phyloP scores from a whole-genome alignment of 768 basidiomycete genomes.

The Pulveroboletus sp. region DNA sequence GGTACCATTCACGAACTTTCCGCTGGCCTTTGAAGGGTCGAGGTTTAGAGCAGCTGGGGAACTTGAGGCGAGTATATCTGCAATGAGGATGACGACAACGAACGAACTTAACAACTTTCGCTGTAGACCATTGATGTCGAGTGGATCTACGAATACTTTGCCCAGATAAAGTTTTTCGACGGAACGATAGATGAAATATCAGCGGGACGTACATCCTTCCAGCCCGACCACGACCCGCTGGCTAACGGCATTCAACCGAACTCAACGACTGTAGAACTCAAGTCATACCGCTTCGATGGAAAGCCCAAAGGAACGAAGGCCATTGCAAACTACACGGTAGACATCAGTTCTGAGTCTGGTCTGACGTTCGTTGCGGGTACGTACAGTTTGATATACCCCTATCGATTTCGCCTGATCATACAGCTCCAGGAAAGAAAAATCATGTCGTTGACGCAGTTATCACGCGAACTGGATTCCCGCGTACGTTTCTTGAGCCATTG shows the following conservation, averaged over 20 bases:
- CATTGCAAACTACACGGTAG: not conserved
- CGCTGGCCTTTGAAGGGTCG: slow-evolving; percentile 6
- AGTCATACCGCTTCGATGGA: too few species aligned
- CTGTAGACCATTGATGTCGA: not conserved
- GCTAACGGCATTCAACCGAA: not conserved
- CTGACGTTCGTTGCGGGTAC: slow-evolving; percentile 1
- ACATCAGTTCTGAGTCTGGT: not conserved
- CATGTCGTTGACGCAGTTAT: slow-evolving; percentile 1
- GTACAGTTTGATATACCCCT: not conserved
- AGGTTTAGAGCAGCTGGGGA: not conserved
- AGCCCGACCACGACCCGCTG: slow-evolving; percentile 6
- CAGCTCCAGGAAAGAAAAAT: not conserved
- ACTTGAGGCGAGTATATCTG: not conserved
- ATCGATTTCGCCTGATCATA: not conserved
- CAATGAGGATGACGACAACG: not conserved
- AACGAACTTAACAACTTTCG: not conserved
- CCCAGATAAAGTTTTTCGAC: slow-evolving; percentile 11
- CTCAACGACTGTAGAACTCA: not conserved
- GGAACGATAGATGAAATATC: slow-evolving; percentile 13
- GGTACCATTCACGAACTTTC: slow-evolving; percentile 22
- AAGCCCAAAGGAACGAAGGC: too few species aligned
- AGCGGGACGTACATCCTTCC: slow-evolving; percentile 18
- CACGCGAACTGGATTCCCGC: slow-evolving; percentile 13
- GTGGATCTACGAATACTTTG: slow-evolving; percentile 20
- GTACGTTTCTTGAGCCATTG: slow-evolving; percentile 2